Percentiles rank a stretch among this genome's conserved stretches.
phyloP scores from a whole-genome alignment of 345 rosid genomes.

The Brassica juncea region DNA sequence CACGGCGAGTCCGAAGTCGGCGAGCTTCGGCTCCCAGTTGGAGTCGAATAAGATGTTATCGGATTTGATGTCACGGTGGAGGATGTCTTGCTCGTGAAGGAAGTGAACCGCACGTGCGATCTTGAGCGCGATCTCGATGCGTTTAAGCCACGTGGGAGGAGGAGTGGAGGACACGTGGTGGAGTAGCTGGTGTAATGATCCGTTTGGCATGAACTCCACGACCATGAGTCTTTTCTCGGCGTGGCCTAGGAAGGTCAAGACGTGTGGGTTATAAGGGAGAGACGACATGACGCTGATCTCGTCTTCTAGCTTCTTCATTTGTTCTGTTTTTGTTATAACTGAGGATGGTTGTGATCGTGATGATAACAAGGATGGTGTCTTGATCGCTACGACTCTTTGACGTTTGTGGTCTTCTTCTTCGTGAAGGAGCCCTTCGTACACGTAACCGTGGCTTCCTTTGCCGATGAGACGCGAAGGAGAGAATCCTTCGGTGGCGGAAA shows the following conservation, averaged over 20 bases:
- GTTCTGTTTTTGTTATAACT: conserved; percentile 11
- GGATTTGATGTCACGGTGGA: conserved; percentile 81
- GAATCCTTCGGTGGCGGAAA: conserved; percentile 56
- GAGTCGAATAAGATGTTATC: conserved; percentile 65
- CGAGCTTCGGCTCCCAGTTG: conserved; percentile 57
- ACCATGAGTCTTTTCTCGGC: conserved; percentile 52
- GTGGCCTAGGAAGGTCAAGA: conserved; percentile 52
- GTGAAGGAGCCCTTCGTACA: conserved; percentile 48
- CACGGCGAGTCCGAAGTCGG: conserved; percentile 67
- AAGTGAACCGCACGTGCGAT: conserved; percentile 60
- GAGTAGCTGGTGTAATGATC: conserved; percentile 58
- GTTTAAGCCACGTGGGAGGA: conserved; percentile 55
- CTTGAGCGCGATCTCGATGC: conserved; percentile 58
- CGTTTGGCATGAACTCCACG: conserved; percentile 78
- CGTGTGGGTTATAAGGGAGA: conserved; percentile 41
- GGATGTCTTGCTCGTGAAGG: conserved; percentile 52
- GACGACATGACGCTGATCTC: conserved; percentile 62
- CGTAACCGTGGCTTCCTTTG: conserved; percentile 79
- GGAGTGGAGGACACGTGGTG: conserved; percentile 49
- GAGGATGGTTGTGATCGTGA: conserved; percentile 12
- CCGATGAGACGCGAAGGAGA: conserved; percentile 62
- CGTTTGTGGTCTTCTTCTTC: conserved; percentile 3
- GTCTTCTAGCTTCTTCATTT: conserved; percentile 54
- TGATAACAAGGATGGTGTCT: conserved; percentile 36
- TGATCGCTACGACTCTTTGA: conserved; percentile 50